Evolutionary conservation across 352 stramenopile species (phyloP).

Genomic region (Poterioochromonas sp.): DNA sequence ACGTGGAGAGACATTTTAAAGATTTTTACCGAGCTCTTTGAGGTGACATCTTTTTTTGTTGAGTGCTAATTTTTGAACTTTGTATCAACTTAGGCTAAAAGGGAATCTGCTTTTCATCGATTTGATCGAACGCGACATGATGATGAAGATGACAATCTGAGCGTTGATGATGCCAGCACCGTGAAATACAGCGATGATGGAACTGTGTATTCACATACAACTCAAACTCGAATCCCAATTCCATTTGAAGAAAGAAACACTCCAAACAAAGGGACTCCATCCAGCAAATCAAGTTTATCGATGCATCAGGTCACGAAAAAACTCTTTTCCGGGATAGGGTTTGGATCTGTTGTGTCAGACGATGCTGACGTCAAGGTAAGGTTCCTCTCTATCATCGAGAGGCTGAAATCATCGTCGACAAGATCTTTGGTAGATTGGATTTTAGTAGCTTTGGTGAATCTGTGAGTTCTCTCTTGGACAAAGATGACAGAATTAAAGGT

Average conservation of each 20-base stretch:
- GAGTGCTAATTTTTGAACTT: not conserved
- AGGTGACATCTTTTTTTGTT: not conserved
- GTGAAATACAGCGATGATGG: not conserved
- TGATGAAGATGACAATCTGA: not conserved
- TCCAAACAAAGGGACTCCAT: no score
- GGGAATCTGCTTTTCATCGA: slow-evolving; percentile 22
- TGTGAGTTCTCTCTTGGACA: not conserved
- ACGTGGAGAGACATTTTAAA: slow-evolving; percentile 5
- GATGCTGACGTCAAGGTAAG: no score
- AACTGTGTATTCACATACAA: not conserved
- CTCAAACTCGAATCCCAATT: not conserved
- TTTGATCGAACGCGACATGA: slow-evolving; percentile 4
- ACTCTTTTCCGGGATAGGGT: no score
- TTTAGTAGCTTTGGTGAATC: not conserved
- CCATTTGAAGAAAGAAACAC: no score
- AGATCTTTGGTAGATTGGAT: not conserved
- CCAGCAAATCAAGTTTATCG: not conserved
- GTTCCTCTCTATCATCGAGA: no score
- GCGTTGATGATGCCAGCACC: not conserved
- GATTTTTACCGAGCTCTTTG: not conserved
- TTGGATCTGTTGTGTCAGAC: no score
- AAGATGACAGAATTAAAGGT: not conserved
- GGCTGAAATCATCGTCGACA: no score
- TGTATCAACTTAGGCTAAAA: not conserved
- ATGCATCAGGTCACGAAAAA: not conserved